These are phyloP conservation scores for Acer saccharum DNA, from an alignment of 345 rosid genomes.

Conservation along the genomic window DNA sequence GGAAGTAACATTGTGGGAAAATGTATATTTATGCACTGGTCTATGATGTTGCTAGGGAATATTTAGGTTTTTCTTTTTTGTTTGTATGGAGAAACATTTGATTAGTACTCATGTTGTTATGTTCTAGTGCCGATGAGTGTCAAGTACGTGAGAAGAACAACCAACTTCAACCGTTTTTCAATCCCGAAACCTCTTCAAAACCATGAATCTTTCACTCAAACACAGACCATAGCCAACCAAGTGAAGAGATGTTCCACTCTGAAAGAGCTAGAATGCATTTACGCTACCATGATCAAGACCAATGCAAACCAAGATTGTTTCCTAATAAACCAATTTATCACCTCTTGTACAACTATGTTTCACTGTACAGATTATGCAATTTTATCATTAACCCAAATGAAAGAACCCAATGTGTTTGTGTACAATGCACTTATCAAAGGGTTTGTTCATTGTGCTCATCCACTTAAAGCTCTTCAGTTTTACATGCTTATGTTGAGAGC, in stretches of 20 bases:
- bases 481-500: constrained; percentile 52
- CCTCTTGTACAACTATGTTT: constrained; percentile 38
- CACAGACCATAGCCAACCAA: constrained; percentile 14
- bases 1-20: neutral
- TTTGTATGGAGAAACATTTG: neutral
- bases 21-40: neutral
- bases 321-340: constrained; percentile 65
- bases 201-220: neutral
- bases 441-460: constrained; percentile 37
- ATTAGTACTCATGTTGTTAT: neutral
- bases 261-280: constrained; percentile 45
- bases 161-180: neutral
- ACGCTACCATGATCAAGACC: constrained; percentile 62
- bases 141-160: neutral
- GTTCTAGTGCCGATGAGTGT: neutral
- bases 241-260: constrained; percentile 37
- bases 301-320: constrained; percentile 56
- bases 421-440: constrained; percentile 71
- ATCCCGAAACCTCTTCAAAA: neutral
- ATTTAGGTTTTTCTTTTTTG: neutral
- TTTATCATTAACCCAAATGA: constrained; percentile 49
- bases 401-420: constrained; percentile 61
- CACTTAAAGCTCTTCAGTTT: constrained; percentile 43
- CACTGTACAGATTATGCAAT: constrained; percentile 42
- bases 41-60: neutral